Base-by-base conservation (phyloP, 805 yeast species). In the Phaffomyces antillensis region DNA sequence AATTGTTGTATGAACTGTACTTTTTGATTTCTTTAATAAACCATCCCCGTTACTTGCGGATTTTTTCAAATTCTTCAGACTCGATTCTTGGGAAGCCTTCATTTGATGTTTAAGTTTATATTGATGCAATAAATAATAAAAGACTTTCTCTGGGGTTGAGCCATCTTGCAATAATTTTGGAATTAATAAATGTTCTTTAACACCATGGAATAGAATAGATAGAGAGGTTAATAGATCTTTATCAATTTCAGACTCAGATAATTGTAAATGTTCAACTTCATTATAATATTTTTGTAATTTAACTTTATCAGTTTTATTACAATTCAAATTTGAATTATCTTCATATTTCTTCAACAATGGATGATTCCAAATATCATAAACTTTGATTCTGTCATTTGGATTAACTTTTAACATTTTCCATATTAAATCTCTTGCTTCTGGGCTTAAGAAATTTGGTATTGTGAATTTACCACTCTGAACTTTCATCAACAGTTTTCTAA, bases 381-480 rank as follows among this genome's bases (percentile, higher is more conserved):
- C 86, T 35, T 81, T 75, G 51, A 93, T 89, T 65, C 99, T 77
- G 36, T 79, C 73, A 25, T 65, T 69, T 15, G 99, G 98, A 52
- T 89, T 79, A 6, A 90, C 95, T 23, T 78, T 77, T 46, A 93
- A 73, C 85, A 93, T 93, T 50, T 74, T 73, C 49, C 80, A 66
- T 43, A 93, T 84, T 51, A 93, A 73, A 64, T 93, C 96, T 59
- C 79, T 81, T 6, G 99, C 98, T 53, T 93, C 96, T 28, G 70
- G 53, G 3, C 95, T 83, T 36, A 93, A 68, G 47, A 83, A 81
- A 37, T 72, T 73, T 33, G 96, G 96, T 82, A 91, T 86, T 45
- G 76, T 76, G 62, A 81, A 93, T 56, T 77, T 76, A 35, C 99
- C 99, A 44, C 82, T 78, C 67, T 91, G 97, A 20, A 93, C 99